Evolutionary conservation across 768 basidiomycete genomes (phyloP), one percentile per base, ranked within the genome.

Genomic region (Suillus placidus): DNA sequence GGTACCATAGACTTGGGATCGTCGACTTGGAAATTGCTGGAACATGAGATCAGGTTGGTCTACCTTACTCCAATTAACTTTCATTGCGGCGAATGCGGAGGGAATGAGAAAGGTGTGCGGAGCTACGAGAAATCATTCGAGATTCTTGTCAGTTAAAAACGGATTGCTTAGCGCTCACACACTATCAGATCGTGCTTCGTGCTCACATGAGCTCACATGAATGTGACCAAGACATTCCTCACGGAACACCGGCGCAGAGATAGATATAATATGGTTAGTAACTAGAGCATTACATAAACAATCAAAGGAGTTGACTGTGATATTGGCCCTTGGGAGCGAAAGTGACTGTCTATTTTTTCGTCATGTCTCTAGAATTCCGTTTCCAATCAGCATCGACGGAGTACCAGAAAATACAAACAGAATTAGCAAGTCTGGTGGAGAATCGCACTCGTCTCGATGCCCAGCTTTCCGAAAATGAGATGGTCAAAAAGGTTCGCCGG

Each of bases 401-500:
- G 67, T 96, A 89, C 72, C 91, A 95, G 72, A 93, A 91, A 71
- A 72, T 95, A 9, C 94, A 97, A 73, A 72, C 78, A 2, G 93
- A 96, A 67, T 80, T 95, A 47, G 82, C 88, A 1, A 82, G 80
- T 63, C 82, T 85, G 5, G 90, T 99, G 43, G 93, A 95, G 69
- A 89, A 88, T 16, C 83, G 92, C 52, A 94, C 97, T 71, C 85
- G 87, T 62, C 84, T 98, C n/a, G 97, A 97, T 67, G 88, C 94
- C 0, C 95, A 97, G 74, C 79, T 91, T 52, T 89, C 90, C 7
- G 97, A 98, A 80, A 97, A 95, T 78, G 93, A 97, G 76, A 81
- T 88, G 57, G 97, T 98, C 54, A 88, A 94, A 75, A 93, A 96
- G 86, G 96, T 91, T 45, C 23, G 76, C 49, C 54, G 37, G 23